These are phyloP conservation scores for Claviceps sp. DNA, from an alignment of 2,329 filamentous ascomycete genomes.

Conservation along the genomic window DNA sequence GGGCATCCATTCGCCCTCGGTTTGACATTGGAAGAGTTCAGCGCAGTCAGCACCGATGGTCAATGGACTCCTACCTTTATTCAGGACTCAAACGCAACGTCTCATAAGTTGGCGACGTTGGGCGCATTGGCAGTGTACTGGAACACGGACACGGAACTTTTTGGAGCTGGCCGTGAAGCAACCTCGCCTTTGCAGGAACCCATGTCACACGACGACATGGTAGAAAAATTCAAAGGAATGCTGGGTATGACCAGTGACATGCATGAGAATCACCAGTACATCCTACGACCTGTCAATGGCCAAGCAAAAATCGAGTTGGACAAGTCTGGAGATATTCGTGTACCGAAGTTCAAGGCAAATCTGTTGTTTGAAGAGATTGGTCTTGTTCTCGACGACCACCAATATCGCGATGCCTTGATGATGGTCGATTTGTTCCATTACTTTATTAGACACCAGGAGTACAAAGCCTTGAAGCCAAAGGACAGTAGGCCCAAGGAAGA, in stretches of 20 bases:
- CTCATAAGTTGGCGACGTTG: conserved; percentile 86
- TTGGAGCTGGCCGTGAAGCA: conserved; percentile 69
- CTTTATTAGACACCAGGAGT: conserved; percentile 94
- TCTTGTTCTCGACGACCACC: conserved; percentile 91
- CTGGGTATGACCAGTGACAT: conserved; percentile 58
- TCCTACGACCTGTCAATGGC: conserved; percentile 89
- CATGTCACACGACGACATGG: conserved; percentile 61
- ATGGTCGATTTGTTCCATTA: conserved; percentile 98
- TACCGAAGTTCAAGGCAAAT: conserved; percentile 79
- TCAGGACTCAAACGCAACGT: conserved; percentile 67
- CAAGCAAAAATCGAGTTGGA: conserved; percentile 90
- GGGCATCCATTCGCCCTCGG: conserved; percentile 92
- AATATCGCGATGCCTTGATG: conserved; percentile 96
- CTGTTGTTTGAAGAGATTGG: conserved; percentile 95
- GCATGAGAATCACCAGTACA: conserved; percentile 65
- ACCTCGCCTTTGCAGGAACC: conserved; percentile 32
- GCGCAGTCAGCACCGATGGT: conserved; percentile 87
- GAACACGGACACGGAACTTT: conserved; percentile 83
- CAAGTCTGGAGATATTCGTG: conserved; percentile 70
- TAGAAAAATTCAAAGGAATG: conserved; percentile 63
- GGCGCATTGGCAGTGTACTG: conserved; percentile 90
- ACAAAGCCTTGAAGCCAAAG: conserved; percentile 84
- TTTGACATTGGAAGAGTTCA: conserved; percentile 88
- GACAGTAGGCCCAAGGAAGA: conserved; percentile 71
- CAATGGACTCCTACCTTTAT: conserved; percentile 96